These are phyloP conservation scores for Megacollybia platyphylla DNA, from an alignment of 1,284 basidiomycete genomes.

Conservation along the genomic window DNA sequence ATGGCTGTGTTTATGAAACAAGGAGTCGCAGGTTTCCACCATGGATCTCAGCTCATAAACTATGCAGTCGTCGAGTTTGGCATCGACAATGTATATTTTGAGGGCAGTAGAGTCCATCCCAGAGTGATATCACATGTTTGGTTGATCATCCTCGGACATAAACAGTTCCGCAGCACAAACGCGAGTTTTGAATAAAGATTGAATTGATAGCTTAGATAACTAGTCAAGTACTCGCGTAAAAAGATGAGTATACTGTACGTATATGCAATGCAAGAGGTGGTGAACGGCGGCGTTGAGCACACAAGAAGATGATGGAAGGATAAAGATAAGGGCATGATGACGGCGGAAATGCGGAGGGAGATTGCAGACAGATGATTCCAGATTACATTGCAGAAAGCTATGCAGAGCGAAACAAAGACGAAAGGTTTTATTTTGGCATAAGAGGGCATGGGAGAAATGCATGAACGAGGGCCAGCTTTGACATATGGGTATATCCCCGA, in stretches of 20 bases:
- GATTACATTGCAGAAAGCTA: neutral
- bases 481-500: neutral
- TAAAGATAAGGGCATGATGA: too few species aligned
- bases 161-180: too few species aligned
- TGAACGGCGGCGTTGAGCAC: too few species aligned
- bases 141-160: neutral
- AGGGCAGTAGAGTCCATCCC: neutral
- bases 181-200: too few species aligned
- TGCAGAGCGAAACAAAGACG: neutral
- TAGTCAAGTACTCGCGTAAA: too few species aligned
- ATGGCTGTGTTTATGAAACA: conserved; percentile 5
- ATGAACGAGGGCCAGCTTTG: neutral
- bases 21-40: conserved; percentile 23
- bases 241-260: too few species aligned
- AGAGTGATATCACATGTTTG: neutral
- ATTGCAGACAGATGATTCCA: too few species aligned
- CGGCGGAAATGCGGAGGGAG: too few species aligned
- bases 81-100: conserved; percentile 43
- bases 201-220: too few species aligned
- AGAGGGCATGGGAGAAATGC: neutral
- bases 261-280: too few species aligned
- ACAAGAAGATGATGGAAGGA: too few species aligned
- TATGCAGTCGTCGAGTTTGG: conserved; percentile 34
- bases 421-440: neutral
- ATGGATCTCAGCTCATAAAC: conserved; percentile 34